A percentile compares a stretch with the other conserved stretches of the same genome.
Evolutionary conservation across 164 flowering plant genomes (phyloP).

Genomic region (Amborella trichopoda): DNA sequence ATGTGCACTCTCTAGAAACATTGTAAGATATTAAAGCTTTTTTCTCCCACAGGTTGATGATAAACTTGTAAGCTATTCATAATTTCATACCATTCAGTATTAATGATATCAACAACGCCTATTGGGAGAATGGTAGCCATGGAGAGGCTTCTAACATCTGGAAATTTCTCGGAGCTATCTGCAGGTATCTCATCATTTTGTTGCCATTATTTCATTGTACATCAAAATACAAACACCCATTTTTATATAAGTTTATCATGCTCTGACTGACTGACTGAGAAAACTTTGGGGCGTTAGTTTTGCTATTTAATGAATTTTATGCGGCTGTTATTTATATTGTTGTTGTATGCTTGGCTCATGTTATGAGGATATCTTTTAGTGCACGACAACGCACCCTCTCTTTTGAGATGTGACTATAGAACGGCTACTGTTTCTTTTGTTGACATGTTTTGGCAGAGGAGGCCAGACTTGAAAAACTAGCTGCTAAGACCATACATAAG

Average conservation of each 20-base stretch:
- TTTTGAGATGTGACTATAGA: background rate
- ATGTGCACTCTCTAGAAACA: too few relatives aligned
- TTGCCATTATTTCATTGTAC: background rate
- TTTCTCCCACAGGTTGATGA: too few relatives aligned
- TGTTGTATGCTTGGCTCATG: background rate
- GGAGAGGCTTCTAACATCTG: constrained; percentile 48
- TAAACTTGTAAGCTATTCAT: too few relatives aligned
- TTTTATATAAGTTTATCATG: background rate
- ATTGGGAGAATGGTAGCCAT: constrained; percentile 55
- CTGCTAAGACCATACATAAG: constrained; percentile 30
- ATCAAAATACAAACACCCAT: background rate
- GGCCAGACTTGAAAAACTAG: constrained; percentile 28
- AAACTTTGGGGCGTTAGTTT: background rate
- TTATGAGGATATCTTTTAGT: background rate
- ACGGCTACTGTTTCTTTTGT: background rate
- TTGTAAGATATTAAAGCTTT: too few relatives aligned
- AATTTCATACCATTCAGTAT: too few relatives aligned
- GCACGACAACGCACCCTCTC: background rate
- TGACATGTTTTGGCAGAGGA: constrained; percentile 29
- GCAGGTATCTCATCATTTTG: constrained; percentile 24
- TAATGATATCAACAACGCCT: constrained; percentile 51
- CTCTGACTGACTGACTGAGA: background rate
- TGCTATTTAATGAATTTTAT: background rate
- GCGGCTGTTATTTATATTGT: background rate
- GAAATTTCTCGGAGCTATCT: constrained; percentile 25